Percentiles rank a stretch among this genome's conserved stretches.
Conservation (phyloP, 2,329 filamentous ascomycete genomes). For the Drechslerella coelobrocha region DNA sequence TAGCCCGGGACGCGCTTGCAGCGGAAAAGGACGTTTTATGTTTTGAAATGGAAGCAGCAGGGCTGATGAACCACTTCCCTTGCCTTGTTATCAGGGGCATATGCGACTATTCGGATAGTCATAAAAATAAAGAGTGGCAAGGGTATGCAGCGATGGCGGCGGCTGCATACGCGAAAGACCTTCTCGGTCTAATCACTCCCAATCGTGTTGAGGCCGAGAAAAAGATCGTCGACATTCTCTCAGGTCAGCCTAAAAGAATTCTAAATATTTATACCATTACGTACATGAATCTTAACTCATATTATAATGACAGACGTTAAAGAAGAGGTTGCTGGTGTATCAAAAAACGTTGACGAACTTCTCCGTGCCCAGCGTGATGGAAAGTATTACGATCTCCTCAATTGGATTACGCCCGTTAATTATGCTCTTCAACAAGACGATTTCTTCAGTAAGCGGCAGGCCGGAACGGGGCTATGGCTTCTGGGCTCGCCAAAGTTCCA, state of each 20-base stretch:
- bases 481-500: conserved; percentile 58
- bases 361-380: background rate
- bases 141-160: conserved; percentile 49
- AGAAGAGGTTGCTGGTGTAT: background rate
- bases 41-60: conserved; percentile 49
- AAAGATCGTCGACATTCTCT: background rate
- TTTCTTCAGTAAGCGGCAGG: conserved; percentile 56
- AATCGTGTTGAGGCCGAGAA: background rate
- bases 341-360: background rate
- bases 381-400: background rate
- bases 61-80: conserved; percentile 29
- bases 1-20: background rate
- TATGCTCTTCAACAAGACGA: background rate
- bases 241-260: background rate
- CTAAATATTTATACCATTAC: too few species aligned
- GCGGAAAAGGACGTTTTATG: background rate
- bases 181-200: conserved; percentile 12
- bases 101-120: conserved; percentile 51
- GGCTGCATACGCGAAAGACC: conserved; percentile 50
- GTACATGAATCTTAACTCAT: too few species aligned
- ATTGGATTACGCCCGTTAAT: conserved; percentile 21
- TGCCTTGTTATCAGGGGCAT: conserved; percentile 53
- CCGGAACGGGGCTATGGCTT: conserved; percentile 62
- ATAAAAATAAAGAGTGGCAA: conserved; percentile 52
- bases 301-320: background rate